Evolutionary conservation across 2,329 filamentous ascomycete species (phyloP), one percentile per base, ranked within the genome.

Genomic region (Alternaria tenuissima): DNA sequence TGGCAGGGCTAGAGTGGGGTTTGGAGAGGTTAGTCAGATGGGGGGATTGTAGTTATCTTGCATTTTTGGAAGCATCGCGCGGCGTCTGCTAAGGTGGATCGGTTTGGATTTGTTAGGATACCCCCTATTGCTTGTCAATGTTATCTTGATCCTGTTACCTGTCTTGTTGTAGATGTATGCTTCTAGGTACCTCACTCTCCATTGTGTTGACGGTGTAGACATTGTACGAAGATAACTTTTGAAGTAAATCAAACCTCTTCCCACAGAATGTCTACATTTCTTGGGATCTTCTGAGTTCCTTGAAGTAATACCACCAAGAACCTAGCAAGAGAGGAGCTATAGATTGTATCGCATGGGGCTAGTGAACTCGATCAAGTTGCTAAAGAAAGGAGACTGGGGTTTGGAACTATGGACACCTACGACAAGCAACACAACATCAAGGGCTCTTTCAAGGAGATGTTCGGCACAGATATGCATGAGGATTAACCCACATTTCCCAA

Each of bases 1-100:
- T 28, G 39, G 47, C 18, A 52, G 30, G 14, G 30, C 36, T 18
- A 57, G 55, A 26, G 55, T 57, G 5, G 58, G 42, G 24, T 61
- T 61, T 39, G 54, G 58, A 18, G 22, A 61, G 42, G 58, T 61
- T 20, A 61, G 58, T 39, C 52, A 57, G 20, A 61, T 61, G 47
- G 58, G 58, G 7, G 48, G 52, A 28, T 24, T 39, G 3, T 38
- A 32, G 24, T 42, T 41, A 14, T 52, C 20, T 42, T 8, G 2
- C n/a, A 12, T 24, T 22, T 26, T 26, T 48, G 43, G 7, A 24
- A 36, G 20, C 32, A 49, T 49, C 36, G 46, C 46, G 46, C 30
- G 51, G 36, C 42, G 52, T 54, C n/a, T 36, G 28, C 20, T 18
- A 6, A 11, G 4, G 30, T 42, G 5, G 26, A 7, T 28, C 5